phyloP scores from a whole-genome alignment of 305 asterid species.

The Fraxinus velutina region DNA sequence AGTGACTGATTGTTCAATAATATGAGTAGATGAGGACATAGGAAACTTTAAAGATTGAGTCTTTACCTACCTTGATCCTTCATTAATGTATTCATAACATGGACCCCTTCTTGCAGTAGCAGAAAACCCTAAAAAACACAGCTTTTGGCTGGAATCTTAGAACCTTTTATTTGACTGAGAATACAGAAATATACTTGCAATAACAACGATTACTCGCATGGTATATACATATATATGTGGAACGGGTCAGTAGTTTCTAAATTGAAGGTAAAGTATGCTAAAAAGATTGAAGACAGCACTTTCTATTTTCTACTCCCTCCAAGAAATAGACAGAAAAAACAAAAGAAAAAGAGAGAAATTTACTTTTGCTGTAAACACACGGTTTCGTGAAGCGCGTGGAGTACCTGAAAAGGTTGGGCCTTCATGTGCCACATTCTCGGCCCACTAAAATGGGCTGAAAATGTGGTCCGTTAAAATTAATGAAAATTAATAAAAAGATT shows the following conservation, averaged over 20 bases:
- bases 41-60: conserved; percentile 12
- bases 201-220: conserved; percentile 14
- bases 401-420: not conserved
- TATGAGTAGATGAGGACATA: conserved; percentile 16
- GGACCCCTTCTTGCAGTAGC: conserved; percentile 51
- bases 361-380: conserved; percentile 23
- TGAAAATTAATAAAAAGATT: not conserved
- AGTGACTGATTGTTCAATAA: not conserved
- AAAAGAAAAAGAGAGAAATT: conserved; percentile 1
- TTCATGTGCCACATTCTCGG: conserved; percentile 11
- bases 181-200: not conserved
- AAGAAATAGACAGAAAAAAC: not conserved
- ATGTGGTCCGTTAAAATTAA: conserved; percentile 22
- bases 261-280: conserved; percentile 26
- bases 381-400: conserved; percentile 37
- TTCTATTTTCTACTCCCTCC: conserved; percentile 1
- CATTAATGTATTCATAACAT: conserved; percentile 27
- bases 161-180: conserved; percentile 23
- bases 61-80: conserved; percentile 27
- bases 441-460: conserved; percentile 24
- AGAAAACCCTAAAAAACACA: conserved; percentile 55
- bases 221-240: conserved; percentile 19
- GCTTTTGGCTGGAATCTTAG: conserved; percentile 48
- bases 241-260: conserved; percentile 31
- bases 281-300: conserved; percentile 28